Evolutionary conservation across 2,329 filamentous ascomycete species (phyloP).

Genomic region (Trichothecium roseum): DNA sequence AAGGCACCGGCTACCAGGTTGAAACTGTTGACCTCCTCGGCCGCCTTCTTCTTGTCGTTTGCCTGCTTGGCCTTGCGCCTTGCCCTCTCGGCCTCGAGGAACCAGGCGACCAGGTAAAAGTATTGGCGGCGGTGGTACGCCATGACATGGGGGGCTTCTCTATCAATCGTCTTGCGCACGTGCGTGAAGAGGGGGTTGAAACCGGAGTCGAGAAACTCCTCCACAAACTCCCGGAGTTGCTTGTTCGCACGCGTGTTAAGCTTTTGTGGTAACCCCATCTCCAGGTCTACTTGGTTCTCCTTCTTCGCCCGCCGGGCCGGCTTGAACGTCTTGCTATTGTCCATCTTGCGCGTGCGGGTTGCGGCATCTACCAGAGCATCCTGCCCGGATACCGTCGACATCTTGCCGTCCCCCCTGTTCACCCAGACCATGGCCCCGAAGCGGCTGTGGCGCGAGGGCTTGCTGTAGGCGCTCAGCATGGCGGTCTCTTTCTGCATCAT

Average conservation of each 20-base stretch:
- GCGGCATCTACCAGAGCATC: constrained; percentile 67
- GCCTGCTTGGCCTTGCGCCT: constrained; percentile 53
- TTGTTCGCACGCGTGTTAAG: constrained; percentile 66
- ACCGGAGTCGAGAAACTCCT: constrained; percentile 87
- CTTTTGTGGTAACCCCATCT: constrained; percentile 64
- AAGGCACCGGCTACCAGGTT: constrained; percentile 80
- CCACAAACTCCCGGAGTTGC: constrained; percentile 71
- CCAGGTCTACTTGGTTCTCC: constrained; percentile 54
- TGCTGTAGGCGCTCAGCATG: constrained; percentile 69
- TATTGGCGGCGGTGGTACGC: constrained; percentile 73
- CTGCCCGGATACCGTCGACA: constrained; percentile 82
- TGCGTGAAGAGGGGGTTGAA: constrained; percentile 89
- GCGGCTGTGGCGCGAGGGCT: constrained; percentile 78
- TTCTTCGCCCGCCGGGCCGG: constrained; percentile 58
- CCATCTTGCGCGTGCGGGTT: constrained; percentile 75
- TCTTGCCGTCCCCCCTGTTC: constrained; percentile 72
- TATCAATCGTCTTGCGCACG: constrained; percentile 78
- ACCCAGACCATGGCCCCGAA: constrained; percentile 99
- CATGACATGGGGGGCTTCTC: constrained; percentile 74
- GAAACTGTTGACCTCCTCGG: constrained; percentile 61
- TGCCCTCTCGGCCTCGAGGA: constrained; percentile 72
- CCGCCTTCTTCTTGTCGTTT: constrained; percentile 26
- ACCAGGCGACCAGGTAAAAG: constrained; percentile 90
- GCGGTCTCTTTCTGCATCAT: constrained; percentile 74
- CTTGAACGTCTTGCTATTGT: constrained; percentile 81